A percentile compares a stretch with the other conserved stretches of the same genome.
phyloP scores from a whole-genome alignment of 2,329 filamentous ascomycete species.

The Emergomyces africanus region DNA sequence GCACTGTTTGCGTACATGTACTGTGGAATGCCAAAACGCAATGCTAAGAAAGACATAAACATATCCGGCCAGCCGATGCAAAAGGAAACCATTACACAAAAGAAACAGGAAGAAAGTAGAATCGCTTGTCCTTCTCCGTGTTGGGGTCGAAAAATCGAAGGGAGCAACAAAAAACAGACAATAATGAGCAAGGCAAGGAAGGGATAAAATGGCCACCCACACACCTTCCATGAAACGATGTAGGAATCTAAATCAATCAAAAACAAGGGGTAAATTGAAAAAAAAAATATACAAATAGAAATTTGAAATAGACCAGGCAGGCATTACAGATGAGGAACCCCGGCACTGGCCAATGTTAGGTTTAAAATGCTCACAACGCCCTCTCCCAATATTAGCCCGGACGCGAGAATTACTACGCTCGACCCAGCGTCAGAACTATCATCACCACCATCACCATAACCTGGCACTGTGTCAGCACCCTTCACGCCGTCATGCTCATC shows the following conservation, averaged over 20 bases:
- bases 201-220: not conserved
- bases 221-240: not conserved
- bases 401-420: conserved; percentile 76
- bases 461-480: not conserved
- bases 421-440: conserved; percentile 27
- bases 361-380: conserved; percentile 88
- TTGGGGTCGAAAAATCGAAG: not conserved
- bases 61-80: not conserved
- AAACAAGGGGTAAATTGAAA: not conserved
- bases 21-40: too few species aligned
- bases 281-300: not conserved
- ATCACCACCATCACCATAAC: conserved; percentile 29
- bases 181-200: too few species aligned
- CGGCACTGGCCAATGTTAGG: conserved; percentile 61
- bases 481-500: not conserved
- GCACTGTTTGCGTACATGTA: not conserved
- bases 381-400: conserved; percentile 82
- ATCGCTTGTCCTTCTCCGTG: too few species aligned
- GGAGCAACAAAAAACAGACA: too few species aligned
- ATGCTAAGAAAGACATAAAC: too few species aligned
- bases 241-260: not conserved
- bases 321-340: conserved; percentile 54
- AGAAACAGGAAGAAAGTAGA: too few species aligned
- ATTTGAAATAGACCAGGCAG: not conserved
- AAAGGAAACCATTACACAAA: too few species aligned